Conservation (phyloP, 805 yeast genomes). For the Saitoella complicata region DNA sequence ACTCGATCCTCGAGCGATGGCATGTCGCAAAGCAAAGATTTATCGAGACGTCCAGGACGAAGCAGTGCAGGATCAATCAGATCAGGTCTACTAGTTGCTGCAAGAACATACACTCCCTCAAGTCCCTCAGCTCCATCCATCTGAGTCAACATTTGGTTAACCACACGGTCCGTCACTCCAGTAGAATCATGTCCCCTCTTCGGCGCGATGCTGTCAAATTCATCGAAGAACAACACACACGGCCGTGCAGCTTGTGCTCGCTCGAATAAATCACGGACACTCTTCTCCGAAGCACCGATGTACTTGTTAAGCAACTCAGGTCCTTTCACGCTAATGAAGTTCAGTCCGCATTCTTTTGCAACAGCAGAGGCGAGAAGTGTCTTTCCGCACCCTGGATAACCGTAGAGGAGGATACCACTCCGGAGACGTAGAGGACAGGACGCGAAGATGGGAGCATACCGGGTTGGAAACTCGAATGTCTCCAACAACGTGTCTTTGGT, state of each 20-base stretch:
- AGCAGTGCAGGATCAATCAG: constrained; percentile 84
- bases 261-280: constrained; percentile 82
- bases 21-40: constrained; percentile 77
- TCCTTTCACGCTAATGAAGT: constrained; percentile 85
- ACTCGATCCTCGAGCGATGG: constrained; percentile 56
- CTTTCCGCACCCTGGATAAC: constrained; percentile 97
- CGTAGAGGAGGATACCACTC: constrained; percentile 80
- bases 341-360: constrained; percentile 83
- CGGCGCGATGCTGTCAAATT: constrained; percentile 93
- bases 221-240: constrained; percentile 83
- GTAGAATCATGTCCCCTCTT: constrained; percentile 91
- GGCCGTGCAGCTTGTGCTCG: constrained; percentile 92
- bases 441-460: constrained; percentile 86
- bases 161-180: constrained; percentile 95
- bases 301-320: constrained; percentile 91
- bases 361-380: constrained; percentile 85
- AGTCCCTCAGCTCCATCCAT: constrained; percentile 99
- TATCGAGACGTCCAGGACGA: constrained; percentile 93
- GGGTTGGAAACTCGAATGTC: constrained; percentile 94
- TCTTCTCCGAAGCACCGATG: constrained; percentile 94
- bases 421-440: constrained; percentile 74
- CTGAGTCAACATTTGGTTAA: constrained; percentile 89
- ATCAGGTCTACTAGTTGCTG: constrained; percentile 94
- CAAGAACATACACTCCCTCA: constrained; percentile 90
- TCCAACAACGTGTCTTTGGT: constrained; percentile 67